phyloP scores from a whole-genome alignment of 2,329 filamentous ascomycete genomes.

The Cadophora gregata region DNA sequence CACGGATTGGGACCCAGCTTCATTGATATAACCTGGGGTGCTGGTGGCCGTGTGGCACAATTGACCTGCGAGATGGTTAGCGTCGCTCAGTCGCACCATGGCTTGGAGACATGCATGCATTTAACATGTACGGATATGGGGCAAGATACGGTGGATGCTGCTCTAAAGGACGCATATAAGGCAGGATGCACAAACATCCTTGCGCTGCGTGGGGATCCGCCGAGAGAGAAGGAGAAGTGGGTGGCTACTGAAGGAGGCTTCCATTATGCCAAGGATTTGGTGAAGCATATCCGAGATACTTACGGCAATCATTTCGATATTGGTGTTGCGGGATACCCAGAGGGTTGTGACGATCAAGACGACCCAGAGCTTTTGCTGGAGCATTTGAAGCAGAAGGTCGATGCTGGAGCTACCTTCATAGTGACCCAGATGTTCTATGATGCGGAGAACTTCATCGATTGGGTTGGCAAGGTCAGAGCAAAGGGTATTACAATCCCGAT shows the following conservation, averaged over 20 bases:
- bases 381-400: constrained; percentile 96
- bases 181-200: constrained; percentile 97
- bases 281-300: constrained; percentile 72
- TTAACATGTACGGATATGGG: constrained; percentile 99
- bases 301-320: constrained; percentile 96
- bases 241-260: constrained; percentile 86
- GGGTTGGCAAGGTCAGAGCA: constrained; percentile 85
- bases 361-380: constrained; percentile 85
- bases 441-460: constrained; percentile 89
- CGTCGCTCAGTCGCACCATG: constrained; percentile 92
- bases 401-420: constrained; percentile 90
- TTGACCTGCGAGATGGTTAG: constrained; percentile 97
- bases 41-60: constrained; percentile 87
- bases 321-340: constrained; percentile 94
- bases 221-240: constrained; percentile 93
- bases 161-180: constrained; percentile 86
- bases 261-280: constrained; percentile 89
- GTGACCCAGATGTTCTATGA: constrained; percentile 99
- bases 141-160: constrained; percentile 86
- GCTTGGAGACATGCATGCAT: constrained; percentile 98
- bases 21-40: constrained; percentile 98
- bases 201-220: constrained; percentile 90
- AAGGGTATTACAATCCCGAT: constrained; percentile 85
- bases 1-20: constrained; percentile 92
- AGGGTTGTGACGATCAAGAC: constrained; percentile 92